Evolutionary conservation across 495 filamentous ascomycete genomes (phyloP).

Genomic region (Sabuloglossum arenarium): DNA sequence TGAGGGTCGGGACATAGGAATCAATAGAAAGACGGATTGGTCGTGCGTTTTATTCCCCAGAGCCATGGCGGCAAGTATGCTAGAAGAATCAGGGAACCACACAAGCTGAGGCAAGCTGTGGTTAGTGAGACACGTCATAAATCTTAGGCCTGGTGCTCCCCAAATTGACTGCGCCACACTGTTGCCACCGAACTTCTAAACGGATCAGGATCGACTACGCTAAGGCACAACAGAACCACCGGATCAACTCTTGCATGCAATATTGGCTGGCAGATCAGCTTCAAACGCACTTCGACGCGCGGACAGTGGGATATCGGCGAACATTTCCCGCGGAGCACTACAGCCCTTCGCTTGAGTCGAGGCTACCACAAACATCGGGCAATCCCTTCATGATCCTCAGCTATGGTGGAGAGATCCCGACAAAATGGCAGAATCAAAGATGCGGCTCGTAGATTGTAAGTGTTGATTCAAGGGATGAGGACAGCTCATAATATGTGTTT

Average conservation of each 20-base stretch:
- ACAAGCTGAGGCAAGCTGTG: not conserved
- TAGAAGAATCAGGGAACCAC: not conserved
- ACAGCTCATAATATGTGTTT: not conserved
- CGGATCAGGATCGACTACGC: conserved; percentile 2
- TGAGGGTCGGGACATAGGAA: not conserved
- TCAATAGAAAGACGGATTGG: not conserved
- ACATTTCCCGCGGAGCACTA: not conserved
- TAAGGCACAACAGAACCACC: conserved; percentile 4
- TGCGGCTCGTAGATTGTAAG: conserved; percentile 78
- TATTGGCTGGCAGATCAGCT: not conserved
- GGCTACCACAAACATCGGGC: not conserved
- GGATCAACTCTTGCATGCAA: not conserved
- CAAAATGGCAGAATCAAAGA: conserved; percentile 60
- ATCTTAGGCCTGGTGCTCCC: no score
- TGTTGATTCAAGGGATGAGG: conserved; percentile 4
- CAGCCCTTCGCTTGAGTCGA: not conserved
- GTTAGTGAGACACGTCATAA: not conserved
- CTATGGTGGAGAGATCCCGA: conserved; percentile 23
- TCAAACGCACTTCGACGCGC: not conserved
- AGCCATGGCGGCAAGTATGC: not conserved
- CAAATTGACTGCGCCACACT: not conserved
- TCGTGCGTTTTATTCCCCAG: not conserved
- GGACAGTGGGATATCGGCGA: not conserved
- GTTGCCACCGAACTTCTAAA: not conserved
- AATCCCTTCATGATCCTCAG: conserved; percentile 9